Base-by-base conservation (phyloP, 306 rosid species). In the Vigna unguiculata region DNA sequence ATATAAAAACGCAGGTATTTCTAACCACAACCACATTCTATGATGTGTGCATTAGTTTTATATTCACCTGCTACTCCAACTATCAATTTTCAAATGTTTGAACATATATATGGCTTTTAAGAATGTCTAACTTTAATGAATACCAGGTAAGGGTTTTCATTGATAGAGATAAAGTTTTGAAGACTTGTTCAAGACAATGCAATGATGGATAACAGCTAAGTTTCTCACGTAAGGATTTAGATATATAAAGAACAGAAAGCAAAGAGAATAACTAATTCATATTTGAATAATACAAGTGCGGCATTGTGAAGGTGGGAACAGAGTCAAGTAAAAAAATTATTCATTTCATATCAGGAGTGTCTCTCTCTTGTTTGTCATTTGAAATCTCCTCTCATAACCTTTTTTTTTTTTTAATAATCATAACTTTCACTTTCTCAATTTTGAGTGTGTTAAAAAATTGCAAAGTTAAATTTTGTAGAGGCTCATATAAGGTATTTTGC, bases 131-230 rank as follows among this genome's bases (percentile, higher is more conserved):
- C 30, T 28, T 59, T 60, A 60, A 25, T 58, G 63, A 57, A 22
- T 32, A 32, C 0, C 40, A 28, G 32, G 51, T 3, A 52, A 32
- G 49, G 7, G 53, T 71, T 38, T 71, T 51, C 13, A 62, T 70
- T 12, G 17, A 49, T 32, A 4, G n/a, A 22, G 40, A 70, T 8
- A 20, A 20, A 20, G 25, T 34, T 63, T 49, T 24, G 43, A 63
- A 48, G 64, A 75, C 41, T 48, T 20, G 73, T 49, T 17, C 48
- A 7, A 25, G 2, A 54, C 38, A 51, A 36, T n/a, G 20, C 74
- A 52, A 41, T 25, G 67, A 55, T 77, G 76, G 76, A 68, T 45
- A 78, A 69, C 81, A 68, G 76, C 81, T 57, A 57, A 28, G 75
- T 43, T 67, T 28, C 47, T 15, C 36, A 52, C 22, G 6, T 4